phyloP scores from a whole-genome alignment of 2,329 filamentous ascomycete species.

The Xylaria sp. region DNA sequence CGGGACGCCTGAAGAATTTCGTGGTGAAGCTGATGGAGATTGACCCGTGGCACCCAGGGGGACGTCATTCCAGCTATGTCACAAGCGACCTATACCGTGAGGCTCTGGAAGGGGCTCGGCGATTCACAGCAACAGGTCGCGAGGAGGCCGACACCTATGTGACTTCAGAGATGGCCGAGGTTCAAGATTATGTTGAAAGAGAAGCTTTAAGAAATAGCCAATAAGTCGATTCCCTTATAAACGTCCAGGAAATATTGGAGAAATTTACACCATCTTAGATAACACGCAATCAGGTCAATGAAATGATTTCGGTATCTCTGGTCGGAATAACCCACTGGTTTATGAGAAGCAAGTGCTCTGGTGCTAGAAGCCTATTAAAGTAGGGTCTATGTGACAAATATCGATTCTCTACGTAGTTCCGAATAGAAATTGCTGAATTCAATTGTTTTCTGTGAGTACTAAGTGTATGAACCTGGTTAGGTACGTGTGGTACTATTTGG shows the following conservation, averaged over 20 bases:
- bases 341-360: neutral
- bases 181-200: slow-evolving; percentile 30
- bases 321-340: neutral
- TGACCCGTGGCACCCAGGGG: slow-evolving; percentile 37
- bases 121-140: slow-evolving; percentile 23
- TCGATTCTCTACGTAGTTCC: neutral
- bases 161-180: slow-evolving; percentile 27
- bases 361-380: neutral
- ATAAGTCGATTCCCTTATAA: slow-evolving; percentile 25
- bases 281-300: neutral
- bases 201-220: neutral
- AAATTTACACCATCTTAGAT: slow-evolving; percentile 1
- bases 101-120: slow-evolving; percentile 22
- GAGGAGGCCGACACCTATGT: slow-evolving; percentile 24
- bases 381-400: neutral
- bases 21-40: slow-evolving; percentile 45
- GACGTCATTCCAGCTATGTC: slow-evolving; percentile 26
- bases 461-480: neutral
- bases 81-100: slow-evolving; percentile 39
- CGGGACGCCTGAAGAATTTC: slow-evolving; percentile 42
- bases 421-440: neutral
- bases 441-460: neutral
- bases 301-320: neutral
- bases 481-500: neutral
- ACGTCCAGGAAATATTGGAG: slow-evolving; percentile 32